Evolutionary conservation across 306 rosid species (phyloP).

Genomic region (Sechiopsis laciniata): DNA sequence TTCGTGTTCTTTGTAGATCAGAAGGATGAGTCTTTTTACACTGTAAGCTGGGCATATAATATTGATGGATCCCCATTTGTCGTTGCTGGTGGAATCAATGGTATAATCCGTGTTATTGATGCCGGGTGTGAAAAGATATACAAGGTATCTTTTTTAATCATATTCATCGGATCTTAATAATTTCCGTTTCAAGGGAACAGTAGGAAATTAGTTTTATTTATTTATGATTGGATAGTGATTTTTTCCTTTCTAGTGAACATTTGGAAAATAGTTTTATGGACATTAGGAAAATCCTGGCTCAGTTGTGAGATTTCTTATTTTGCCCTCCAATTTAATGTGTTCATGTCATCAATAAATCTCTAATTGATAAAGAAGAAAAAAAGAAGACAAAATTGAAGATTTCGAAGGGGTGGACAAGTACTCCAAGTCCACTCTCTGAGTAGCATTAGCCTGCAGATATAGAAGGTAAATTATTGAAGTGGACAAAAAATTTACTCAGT

Average conservation of each 20-base stretch:
- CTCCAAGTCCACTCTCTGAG: background rate
- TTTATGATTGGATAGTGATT: background rate
- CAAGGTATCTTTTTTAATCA: constrained; percentile 46
- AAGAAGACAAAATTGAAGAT: background rate
- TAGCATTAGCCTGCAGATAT: background rate
- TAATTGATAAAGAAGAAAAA: too few species aligned
- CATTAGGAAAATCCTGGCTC: too few species aligned
- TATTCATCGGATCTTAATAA: background rate
- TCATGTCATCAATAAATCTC: background rate
- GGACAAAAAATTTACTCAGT: background rate
- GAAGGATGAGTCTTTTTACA: constrained; percentile 97
- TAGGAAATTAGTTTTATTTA: background rate
- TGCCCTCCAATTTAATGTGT: background rate
- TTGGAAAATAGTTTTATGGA: background rate
- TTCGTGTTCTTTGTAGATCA: constrained; percentile 52
- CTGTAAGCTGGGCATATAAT: constrained; percentile 80
- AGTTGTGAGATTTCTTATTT: constrained; percentile 1
- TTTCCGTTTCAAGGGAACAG: background rate
- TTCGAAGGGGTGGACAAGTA: background rate
- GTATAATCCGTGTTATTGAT: constrained; percentile 71
- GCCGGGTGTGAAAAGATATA: constrained; percentile 76
- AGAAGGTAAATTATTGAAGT: background rate
- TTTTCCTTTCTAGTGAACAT: background rate
- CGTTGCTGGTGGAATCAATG: constrained; percentile 90
- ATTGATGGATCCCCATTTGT: constrained; percentile 57